These are phyloP conservation scores for Volvox carteri DNA, from an alignment of 163 green algal genomes.

Conservation along the genomic window DNA sequence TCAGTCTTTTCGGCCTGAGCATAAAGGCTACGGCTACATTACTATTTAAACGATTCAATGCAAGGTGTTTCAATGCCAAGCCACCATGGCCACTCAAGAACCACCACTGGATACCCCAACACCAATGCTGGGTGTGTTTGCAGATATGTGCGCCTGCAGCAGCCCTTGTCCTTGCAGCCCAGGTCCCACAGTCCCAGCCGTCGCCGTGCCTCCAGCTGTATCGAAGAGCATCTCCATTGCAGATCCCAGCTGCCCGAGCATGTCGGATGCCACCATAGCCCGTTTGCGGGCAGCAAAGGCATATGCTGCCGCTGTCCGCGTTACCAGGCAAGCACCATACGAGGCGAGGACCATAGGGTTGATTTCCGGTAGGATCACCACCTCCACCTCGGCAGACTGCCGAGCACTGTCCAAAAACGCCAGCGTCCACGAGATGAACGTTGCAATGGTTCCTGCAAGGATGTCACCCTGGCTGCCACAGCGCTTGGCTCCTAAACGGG, in stretches of 20 bases:
- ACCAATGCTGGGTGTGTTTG: not conserved
- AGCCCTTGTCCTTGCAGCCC: conserved; percentile 25
- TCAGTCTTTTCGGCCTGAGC: no score
- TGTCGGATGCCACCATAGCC: conserved; percentile 84
- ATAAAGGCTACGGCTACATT: no score
- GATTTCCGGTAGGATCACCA: conserved; percentile 60
- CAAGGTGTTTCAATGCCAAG: no score
- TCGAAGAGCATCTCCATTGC: conserved; percentile 64
- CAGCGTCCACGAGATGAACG: conserved; percentile 78
- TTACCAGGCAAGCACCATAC: conserved; percentile 77
- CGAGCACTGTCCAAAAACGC: conserved; percentile 49
- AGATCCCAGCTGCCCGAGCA: conserved; percentile 79
- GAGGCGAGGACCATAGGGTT: conserved; percentile 75
- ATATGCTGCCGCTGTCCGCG: conserved; percentile 62
- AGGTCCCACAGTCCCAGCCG: not conserved
- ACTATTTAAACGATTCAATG: no score
- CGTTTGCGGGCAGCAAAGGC: conserved; percentile 76
- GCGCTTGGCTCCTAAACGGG: conserved; percentile 66
- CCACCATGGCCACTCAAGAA: not conserved
- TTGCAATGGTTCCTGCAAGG: conserved; percentile 79
- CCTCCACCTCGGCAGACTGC: conserved; percentile 34
- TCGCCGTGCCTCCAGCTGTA: not conserved
- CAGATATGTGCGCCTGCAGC: conserved; percentile 40
- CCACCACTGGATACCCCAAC: not conserved
- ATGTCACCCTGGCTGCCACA: conserved; percentile 90